Percentiles rank a stretch among this genome's conserved stretches.
Evolutionary conservation across 805 yeast species (phyloP).

Genomic region (Cyberlindnera maclurae): DNA sequence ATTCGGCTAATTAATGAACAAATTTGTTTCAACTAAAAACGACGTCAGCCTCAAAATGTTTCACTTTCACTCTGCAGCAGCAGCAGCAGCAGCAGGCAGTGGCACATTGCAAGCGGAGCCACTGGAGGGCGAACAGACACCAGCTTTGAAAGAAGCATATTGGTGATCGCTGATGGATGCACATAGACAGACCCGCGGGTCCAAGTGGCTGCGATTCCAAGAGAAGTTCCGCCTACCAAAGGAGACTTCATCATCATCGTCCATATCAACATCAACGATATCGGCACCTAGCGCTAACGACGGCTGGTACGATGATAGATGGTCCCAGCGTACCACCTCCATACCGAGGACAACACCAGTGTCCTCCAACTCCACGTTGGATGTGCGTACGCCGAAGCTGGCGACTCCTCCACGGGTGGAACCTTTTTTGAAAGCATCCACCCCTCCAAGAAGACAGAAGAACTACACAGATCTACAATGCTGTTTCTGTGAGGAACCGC

Average conservation of each 20-base stretch:
- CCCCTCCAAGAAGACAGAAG: conserved; percentile 14
- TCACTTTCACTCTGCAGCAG: too few species aligned
- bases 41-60: too few species aligned
- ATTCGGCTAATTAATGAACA: too few species aligned
- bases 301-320: not conserved
- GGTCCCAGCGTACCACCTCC: not conserved
- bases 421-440: conserved; percentile 13
- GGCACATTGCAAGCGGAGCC: too few species aligned
- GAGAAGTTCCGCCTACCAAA: conserved; percentile 12
- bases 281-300: too few species aligned
- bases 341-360: conserved; percentile 11
- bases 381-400: not conserved
- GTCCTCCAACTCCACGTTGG: conserved; percentile 2
- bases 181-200: not conserved
- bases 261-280: too few species aligned
- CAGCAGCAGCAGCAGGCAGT: too few species aligned
- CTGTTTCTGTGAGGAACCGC: conserved; percentile 37
- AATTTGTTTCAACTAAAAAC: too few species aligned
- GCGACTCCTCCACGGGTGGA: conserved; percentile 14
- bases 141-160: too few species aligned
- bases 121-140: too few species aligned
- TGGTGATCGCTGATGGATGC: too few species aligned
- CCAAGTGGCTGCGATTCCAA: conserved; percentile 22
- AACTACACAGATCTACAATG: conserved; percentile 24
- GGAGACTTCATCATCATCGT: not conserved